A percentile compares a stretch with the other conserved stretches of the same genome.
Conservation (phyloP, 805 yeast species). For the Metschnikowia drakensbergensis region DNA sequence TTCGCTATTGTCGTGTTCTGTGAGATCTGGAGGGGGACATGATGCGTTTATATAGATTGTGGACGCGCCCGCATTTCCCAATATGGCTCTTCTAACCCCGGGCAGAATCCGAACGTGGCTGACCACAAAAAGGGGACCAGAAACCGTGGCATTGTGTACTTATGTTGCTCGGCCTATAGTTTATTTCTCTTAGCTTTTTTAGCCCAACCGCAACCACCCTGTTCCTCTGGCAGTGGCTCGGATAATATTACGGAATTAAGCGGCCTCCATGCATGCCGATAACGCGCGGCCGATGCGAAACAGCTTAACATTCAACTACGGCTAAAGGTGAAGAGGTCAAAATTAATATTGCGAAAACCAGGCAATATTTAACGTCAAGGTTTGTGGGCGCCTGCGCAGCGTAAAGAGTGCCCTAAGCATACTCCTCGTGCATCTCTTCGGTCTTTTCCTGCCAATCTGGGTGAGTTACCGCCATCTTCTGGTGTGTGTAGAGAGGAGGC, state of each 20-base stretch:
- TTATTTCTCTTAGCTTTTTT: too few species aligned
- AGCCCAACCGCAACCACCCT: too few species aligned
- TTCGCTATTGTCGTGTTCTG: neutral
- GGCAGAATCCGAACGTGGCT: neutral
- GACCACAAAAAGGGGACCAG: too few species aligned
- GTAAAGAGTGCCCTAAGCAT: slow-evolving; percentile 1
- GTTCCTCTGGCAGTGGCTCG: neutral
- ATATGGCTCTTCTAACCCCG: neutral
- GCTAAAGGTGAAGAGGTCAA: neutral
- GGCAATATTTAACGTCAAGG: neutral
- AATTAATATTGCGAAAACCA: neutral
- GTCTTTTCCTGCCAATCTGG: slow-evolving; percentile 62
- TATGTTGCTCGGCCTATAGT: too few species aligned
- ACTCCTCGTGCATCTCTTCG: slow-evolving; percentile 50
- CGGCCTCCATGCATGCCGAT: slow-evolving; percentile 3
- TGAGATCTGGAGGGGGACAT: neutral
- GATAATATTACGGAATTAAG: neutral
- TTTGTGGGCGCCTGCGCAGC: neutral
- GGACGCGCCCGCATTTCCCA: slow-evolving; percentile 4
- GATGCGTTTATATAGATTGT: slow-evolving; percentile 2
- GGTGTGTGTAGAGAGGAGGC: slow-evolving; percentile 55
- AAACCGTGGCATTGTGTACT: too few species aligned
- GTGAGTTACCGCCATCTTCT: slow-evolving; percentile 57
- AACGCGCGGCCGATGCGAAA: slow-evolving; percentile 2
- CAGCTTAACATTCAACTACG: neutral